A percentile compares a stretch with the other conserved stretches of the same genome.
phyloP scores from a whole-genome alignment of 2,329 filamentous ascomycete species.

The Lasiodiplodia theobromae region DNA sequence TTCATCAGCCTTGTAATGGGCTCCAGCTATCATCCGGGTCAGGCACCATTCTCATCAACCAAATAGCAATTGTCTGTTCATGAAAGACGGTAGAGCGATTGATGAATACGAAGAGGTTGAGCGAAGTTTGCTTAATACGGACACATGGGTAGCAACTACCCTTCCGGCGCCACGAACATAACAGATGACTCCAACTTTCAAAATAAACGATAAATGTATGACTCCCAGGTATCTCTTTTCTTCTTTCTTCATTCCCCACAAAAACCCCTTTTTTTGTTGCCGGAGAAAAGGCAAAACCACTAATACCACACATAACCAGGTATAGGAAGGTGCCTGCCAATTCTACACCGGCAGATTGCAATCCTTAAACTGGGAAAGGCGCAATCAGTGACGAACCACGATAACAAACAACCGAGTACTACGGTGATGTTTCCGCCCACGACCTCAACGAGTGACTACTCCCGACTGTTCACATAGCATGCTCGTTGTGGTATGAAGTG shows the following conservation, averaged over 20 bases:
- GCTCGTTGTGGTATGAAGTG: neutral
- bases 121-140: neutral
- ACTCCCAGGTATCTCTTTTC: neutral
- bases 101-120: neutral
- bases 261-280: neutral
- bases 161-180: neutral
- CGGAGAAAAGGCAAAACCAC: neutral
- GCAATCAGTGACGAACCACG: neutral
- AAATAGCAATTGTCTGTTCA: neutral
- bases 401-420: neutral
- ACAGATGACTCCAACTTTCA: neutral
- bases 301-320: neutral
- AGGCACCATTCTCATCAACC: no score
- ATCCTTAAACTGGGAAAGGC: neutral
- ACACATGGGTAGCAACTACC: neutral
- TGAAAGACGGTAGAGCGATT: neutral
- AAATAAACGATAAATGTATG: neutral
- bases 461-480: neutral
- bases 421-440: neutral
- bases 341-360: neutral
- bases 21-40: no score
- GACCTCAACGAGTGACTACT: neutral
- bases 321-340: neutral
- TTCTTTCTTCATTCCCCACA: neutral
- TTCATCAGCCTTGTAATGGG: no score